Percentiles rank a stretch among this genome's conserved stretches.
phyloP scores from a whole-genome alignment of 2,329 filamentous ascomycete species.

The Ophiostoma novo-ulmi region DNA sequence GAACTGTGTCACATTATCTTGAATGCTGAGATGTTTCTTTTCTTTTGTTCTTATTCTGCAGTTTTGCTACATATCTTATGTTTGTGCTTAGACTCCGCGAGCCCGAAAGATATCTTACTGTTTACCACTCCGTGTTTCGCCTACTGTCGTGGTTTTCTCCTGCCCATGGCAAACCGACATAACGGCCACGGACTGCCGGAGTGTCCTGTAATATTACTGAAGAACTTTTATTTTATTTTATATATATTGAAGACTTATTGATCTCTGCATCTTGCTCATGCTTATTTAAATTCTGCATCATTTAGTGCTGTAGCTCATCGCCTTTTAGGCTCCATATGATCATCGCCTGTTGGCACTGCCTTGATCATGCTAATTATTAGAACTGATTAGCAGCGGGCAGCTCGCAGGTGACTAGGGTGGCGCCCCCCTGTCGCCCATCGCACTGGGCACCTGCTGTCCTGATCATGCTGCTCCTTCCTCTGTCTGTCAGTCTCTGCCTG shows the following conservation, averaged over 20 bases:
- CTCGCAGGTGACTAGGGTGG: neutral
- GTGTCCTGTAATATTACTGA: neutral
- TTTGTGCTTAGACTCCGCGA: neutral
- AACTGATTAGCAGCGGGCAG: neutral
- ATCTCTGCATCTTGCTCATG: neutral
- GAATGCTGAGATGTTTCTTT: too few relatives aligned
- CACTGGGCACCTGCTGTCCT: constrained; percentile 3
- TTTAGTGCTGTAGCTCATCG: neutral
- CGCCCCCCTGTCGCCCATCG: constrained; percentile 5
- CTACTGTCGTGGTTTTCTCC: neutral
- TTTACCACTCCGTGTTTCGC: neutral
- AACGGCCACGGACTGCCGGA: neutral
- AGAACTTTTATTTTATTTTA: too few relatives aligned
- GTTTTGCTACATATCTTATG: neutral
- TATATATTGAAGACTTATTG: too few relatives aligned
- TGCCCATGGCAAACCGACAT: neutral
- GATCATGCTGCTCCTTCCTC: neutral
- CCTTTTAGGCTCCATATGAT: neutral
- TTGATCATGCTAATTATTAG: neutral
- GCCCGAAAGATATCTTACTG: neutral
- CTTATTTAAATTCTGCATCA: too few relatives aligned
- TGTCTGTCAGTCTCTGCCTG: neutral
- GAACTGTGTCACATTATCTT: neutral
- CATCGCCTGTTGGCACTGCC: constrained; percentile 2
- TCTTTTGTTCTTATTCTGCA: neutral